These are phyloP conservation scores for Fusarium drepaniforme DNA, from an alignment of 2,329 filamentous ascomycete genomes.

Conservation along the genomic window DNA sequence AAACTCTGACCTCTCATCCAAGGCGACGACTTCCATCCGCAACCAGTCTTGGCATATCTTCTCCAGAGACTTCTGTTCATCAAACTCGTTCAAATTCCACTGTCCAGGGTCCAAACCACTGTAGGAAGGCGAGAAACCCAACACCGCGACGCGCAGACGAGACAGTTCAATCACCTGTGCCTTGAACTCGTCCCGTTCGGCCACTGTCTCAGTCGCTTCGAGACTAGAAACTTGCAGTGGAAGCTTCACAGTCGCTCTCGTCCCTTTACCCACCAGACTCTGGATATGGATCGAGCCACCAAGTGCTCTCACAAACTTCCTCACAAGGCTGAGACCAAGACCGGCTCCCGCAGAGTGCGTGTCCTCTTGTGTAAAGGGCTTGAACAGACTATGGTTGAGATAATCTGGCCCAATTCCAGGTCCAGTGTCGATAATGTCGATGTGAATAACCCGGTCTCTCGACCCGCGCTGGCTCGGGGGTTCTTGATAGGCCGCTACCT, in stretches of 20 bases:
- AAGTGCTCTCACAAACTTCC: slow-evolving; percentile 69
- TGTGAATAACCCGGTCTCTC: slow-evolving; percentile 34
- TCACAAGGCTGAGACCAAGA: slow-evolving; percentile 74
- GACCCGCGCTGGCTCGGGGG: neutral
- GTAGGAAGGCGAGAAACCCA: neutral
- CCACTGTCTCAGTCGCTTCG: neutral
- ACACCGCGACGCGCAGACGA: slow-evolving; percentile 43
- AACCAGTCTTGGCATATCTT: slow-evolving; percentile 24
- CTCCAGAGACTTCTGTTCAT: slow-evolving; percentile 12
- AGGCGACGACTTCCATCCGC: slow-evolving; percentile 26
- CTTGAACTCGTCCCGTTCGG: slow-evolving; percentile 43
- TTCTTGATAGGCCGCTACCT: slow-evolving; percentile 44
- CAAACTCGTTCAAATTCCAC: slow-evolving; percentile 13
- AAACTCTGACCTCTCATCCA: neutral
- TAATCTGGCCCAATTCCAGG: slow-evolving; percentile 75
- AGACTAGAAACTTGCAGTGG: slow-evolving; percentile 38
- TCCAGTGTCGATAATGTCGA: slow-evolving; percentile 73
- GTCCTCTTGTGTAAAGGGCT: slow-evolving; percentile 74
- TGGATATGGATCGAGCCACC: slow-evolving; percentile 69
- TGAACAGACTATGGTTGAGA: slow-evolving; percentile 69
- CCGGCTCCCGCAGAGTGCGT: slow-evolving; percentile 70
- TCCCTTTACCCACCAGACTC: slow-evolving; percentile 55
- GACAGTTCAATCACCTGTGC: slow-evolving; percentile 45
- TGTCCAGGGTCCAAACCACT: neutral
- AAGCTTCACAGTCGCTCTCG: slow-evolving; percentile 49